These are phyloP conservation scores for Cryptococcus hybrid DNA, from an alignment of 1,284 basidiomycete genomes.

Conservation along the genomic window DNA sequence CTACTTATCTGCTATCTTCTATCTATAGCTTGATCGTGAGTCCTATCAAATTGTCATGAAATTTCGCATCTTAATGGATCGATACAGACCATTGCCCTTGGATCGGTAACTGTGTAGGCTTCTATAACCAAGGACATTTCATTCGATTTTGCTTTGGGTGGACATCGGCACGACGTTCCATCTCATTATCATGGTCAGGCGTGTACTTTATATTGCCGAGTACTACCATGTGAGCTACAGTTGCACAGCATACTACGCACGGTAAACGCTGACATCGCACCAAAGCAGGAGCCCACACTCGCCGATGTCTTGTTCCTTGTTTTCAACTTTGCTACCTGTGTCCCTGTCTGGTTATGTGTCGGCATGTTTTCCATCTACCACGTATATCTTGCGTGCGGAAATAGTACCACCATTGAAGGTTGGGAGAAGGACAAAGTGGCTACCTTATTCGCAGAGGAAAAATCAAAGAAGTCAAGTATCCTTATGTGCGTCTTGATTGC, in stretches of 20 bases:
- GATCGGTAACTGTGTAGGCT: conserved; percentile 62
- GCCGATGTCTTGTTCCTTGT: conserved; percentile 78
- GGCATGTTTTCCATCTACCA: conserved; percentile 91
- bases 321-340: conserved; percentile 79
- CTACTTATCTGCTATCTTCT: not conserved
- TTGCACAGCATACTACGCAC: not conserved
- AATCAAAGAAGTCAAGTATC: conserved; percentile 85
- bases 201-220: conserved; percentile 57
- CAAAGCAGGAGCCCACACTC: conserved; percentile 63
- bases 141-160: conserved; percentile 89
- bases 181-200: conserved; percentile 67
- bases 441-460: conserved; percentile 80
- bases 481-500: conserved; percentile 66
- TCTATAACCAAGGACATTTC: conserved; percentile 86
- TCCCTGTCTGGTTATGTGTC: conserved; percentile 81
- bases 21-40: conserved; percentile 34
- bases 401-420: conserved; percentile 93
- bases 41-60: not conserved
- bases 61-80: conserved; percentile 20
- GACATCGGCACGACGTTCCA: conserved; percentile 74
- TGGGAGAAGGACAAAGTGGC: conserved; percentile 90
- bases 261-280: not conserved
- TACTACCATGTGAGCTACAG: conserved; percentile 25
- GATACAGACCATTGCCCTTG: conserved; percentile 76
- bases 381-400: conserved; percentile 72